A percentile compares a stretch with the other conserved stretches of the same genome.
These are phyloP conservation scores for Microcyclosporella mali DNA, from an alignment of 2,329 filamentous ascomycete species.

Conservation along the genomic window DNA sequence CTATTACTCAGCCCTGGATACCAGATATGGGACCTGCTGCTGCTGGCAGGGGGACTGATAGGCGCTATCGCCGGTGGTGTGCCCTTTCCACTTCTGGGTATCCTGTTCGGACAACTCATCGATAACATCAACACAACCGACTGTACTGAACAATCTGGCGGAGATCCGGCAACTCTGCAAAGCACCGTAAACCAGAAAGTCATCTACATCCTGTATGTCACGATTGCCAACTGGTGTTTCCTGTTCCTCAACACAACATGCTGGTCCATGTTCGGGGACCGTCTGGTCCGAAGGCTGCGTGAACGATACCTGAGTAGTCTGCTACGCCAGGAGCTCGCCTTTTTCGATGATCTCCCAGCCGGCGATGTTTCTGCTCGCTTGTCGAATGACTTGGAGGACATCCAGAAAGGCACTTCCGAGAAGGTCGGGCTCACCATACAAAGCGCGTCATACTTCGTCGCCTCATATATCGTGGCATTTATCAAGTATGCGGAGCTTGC, in stretches of 20 bases:
- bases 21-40: conserved; percentile 10
- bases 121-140: conserved; percentile 55
- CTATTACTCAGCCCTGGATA: conserved; percentile 12
- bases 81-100: conserved; percentile 58
- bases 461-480: conserved; percentile 62
- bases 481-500: conserved; percentile 58
- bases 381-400: conserved; percentile 59
- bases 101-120: conserved; percentile 59
- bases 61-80: conserved; percentile 50
- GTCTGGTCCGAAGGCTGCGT: conserved; percentile 57
- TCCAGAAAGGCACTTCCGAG: conserved; percentile 63
- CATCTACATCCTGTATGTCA: conserved; percentile 56
- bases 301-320: conserved; percentile 55
- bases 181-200: conserved; percentile 52
- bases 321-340: conserved; percentile 56
- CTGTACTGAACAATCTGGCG: conserved; percentile 38
- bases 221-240: conserved; percentile 47
- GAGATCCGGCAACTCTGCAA: conserved; percentile 34
- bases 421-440: conserved; percentile 62
- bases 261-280: conserved; percentile 59
- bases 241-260: conserved; percentile 60
- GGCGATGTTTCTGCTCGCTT: conserved; percentile 60
- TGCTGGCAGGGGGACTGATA: conserved; percentile 10
- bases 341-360: conserved; percentile 57
- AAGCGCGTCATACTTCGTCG: conserved; percentile 59